These are phyloP conservation scores for Pseudogymnoascus sp. DNA, from an alignment of 2,329 filamentous ascomycete species.

Conservation along the genomic window DNA sequence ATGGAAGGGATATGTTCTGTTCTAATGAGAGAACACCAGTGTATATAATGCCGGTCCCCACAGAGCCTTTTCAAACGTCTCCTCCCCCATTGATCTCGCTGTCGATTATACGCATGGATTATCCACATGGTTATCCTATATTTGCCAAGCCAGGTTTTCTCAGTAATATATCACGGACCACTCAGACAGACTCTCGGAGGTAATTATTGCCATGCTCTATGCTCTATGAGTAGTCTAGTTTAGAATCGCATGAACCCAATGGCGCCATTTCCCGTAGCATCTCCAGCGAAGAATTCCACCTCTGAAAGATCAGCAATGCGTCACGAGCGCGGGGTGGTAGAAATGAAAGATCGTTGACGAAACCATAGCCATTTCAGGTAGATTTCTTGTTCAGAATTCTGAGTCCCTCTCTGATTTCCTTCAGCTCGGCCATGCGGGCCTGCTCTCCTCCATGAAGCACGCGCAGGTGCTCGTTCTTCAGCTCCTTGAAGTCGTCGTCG, in stretches of 20 bases:
- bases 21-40: background rate
- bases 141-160: background rate
- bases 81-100: background rate
- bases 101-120: background rate
- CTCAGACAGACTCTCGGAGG: background rate
- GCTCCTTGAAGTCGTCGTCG: conserved; percentile 39
- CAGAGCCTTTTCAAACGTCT: background rate
- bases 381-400: conserved; percentile 5
- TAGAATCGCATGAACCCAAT: background rate
- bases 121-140: background rate
- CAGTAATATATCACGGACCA: background rate
- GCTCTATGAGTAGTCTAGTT: background rate
- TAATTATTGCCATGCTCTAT: background rate
- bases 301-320: background rate
- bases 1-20: background rate
- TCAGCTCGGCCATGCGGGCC: background rate
- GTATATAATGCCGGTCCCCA: background rate
- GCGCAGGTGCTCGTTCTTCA: conserved; percentile 37
- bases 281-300: background rate
- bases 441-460: background rate
- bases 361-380: background rate
- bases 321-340: background rate
- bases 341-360: background rate
- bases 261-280: background rate
- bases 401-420: background rate